Percentiles rank a stretch among this genome's conserved stretches.
Conservation (phyloP, 1,284 basidiomycete species). For the Cryptococcus maquisensis region DNA sequence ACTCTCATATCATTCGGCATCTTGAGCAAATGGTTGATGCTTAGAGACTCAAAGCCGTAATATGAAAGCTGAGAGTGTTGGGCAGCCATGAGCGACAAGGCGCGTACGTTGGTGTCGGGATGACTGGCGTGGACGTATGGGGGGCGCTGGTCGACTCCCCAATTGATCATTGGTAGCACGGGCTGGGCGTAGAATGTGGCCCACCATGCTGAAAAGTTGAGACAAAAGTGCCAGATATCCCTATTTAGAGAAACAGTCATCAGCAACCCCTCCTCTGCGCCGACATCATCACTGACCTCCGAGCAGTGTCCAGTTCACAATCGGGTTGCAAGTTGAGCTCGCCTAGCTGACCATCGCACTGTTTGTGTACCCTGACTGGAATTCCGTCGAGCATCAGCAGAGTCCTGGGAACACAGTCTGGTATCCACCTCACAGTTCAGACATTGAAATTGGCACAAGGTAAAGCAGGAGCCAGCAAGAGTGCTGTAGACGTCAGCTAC, state of each 20-base stretch:
- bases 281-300: neutral
- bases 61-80: conserved; percentile 15
- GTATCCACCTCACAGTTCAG: conserved; percentile 4
- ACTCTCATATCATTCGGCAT: conserved; percentile 13
- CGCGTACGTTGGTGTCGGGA: conserved; percentile 6
- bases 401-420: too few relatives aligned
- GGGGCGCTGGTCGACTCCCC: conserved; percentile 16
- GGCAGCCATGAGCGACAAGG: conserved; percentile 5
- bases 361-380: conserved; percentile 20
- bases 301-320: conserved; percentile 17
- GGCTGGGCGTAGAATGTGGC: conserved; percentile 19
- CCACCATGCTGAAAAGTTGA: conserved; percentile 20
- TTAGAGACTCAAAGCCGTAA: conserved; percentile 16
- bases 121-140: conserved; percentile 8
- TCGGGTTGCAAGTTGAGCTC: conserved; percentile 14
- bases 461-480: conserved; percentile 4
- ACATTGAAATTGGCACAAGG: conserved; percentile 10
- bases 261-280: too few relatives aligned
- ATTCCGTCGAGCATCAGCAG: neutral
- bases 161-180: conserved; percentile 4
- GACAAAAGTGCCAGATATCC: conserved; percentile 15
- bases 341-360: conserved; percentile 17
- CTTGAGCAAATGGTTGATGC: conserved; percentile 17
- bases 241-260: neutral
- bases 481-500: neutral